Evolutionary conservation across 2,329 filamentous ascomycete genomes (phyloP).

Genomic region (Aspergillaceae sp.): DNA sequence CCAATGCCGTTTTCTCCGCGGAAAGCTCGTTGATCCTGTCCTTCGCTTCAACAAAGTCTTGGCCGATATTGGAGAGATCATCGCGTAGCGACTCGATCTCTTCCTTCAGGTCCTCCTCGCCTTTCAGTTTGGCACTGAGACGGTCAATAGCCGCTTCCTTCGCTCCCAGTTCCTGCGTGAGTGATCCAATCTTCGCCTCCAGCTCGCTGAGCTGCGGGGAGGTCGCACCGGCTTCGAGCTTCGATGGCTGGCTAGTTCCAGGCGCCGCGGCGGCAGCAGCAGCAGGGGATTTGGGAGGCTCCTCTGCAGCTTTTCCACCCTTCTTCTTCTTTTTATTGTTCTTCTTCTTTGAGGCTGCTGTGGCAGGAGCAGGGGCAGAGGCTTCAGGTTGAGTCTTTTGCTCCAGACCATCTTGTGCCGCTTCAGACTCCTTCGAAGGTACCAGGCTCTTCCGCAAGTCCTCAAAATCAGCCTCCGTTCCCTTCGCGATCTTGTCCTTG

Average conservation of each 20-base stretch:
- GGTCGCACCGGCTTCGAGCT: slow-evolving; percentile 26
- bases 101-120: slow-evolving; percentile 68
- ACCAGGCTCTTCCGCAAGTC: slow-evolving; percentile 25
- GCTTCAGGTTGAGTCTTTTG: slow-evolving; percentile 12
- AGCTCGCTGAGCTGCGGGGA: slow-evolving; percentile 19
- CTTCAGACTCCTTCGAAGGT: slow-evolving; percentile 15
- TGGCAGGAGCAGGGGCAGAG: slow-evolving; percentile 13
- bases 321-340: slow-evolving; percentile 91
- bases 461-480: slow-evolving; percentile 27
- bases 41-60: slow-evolving; percentile 76
- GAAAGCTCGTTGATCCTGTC: slow-evolving; percentile 63
- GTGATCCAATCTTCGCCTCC: slow-evolving; percentile 27
- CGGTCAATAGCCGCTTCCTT: slow-evolving; percentile 67
- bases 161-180: slow-evolving; percentile 32
- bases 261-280: slow-evolving; percentile 5
- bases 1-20: slow-evolving; percentile 58
- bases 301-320: slow-evolving; percentile 46
- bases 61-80: slow-evolving; percentile 67
- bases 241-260: slow-evolving; percentile 11
- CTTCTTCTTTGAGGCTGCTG: slow-evolving; percentile 53
- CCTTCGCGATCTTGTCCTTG: slow-evolving; percentile 25
- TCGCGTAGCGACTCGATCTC: slow-evolving; percentile 80
- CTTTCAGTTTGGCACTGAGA: slow-evolving; percentile 61
- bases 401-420: slow-evolving; percentile 13
- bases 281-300: slow-evolving; percentile 19